Evolutionary conservation across 2,329 filamentous ascomycete species (phyloP).

Genomic region (Lomentospora prolificans): DNA sequence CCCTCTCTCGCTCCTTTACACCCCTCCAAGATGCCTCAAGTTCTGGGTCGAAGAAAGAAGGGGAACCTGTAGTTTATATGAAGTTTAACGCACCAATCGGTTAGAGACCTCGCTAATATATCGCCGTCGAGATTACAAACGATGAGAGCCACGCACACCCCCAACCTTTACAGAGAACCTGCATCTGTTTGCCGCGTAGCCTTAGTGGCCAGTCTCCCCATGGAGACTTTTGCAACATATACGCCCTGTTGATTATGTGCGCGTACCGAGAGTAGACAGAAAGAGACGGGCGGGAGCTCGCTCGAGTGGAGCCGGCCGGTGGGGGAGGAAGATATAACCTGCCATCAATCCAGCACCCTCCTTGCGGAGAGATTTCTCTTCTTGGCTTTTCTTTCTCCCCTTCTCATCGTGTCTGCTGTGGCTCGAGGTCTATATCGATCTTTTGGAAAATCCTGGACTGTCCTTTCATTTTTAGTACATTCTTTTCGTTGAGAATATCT

Average conservation of each 20-base stretch:
- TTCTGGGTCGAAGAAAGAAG: background rate
- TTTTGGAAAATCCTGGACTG: background rate
- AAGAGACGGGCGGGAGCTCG: no score
- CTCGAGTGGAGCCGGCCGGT: no score
- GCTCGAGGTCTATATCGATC: no score
- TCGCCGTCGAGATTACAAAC: background rate
- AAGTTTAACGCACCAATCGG: conserved; percentile 2
- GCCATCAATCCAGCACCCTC: background rate
- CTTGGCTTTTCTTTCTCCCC: background rate
- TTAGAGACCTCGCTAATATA: background rate
- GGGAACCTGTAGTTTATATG: no score
- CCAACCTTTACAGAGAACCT: background rate
- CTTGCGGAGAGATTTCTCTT: background rate
- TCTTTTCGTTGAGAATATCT: no score
- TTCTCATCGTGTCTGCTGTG: background rate
- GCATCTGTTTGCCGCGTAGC: background rate
- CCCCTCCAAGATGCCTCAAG: no score
- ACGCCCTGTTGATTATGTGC: no score
- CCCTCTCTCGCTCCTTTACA: background rate
- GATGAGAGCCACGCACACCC: background rate
- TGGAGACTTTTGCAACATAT: no score
- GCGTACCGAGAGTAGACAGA: no score
- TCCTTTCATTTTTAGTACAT: background rate
- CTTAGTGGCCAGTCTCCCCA: background rate
- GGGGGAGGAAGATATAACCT: background rate